phyloP scores from a whole-genome alignment of 1,284 basidiomycete species.

The Pseudozyma pruni region DNA sequence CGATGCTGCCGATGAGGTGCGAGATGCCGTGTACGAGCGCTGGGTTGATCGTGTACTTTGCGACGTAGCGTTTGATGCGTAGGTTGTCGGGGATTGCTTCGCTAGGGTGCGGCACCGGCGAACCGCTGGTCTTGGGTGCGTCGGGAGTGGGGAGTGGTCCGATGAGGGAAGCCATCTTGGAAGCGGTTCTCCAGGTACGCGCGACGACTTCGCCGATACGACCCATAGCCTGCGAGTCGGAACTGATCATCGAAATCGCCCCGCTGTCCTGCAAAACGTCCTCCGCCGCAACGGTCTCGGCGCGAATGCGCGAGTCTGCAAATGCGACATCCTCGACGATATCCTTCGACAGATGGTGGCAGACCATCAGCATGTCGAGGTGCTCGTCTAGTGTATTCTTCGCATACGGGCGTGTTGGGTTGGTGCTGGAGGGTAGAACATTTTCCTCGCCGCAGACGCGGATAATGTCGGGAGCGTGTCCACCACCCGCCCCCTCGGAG shows the following conservation, averaged over 20 bases:
- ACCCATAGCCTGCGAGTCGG: constrained; percentile 97
- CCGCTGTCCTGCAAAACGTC: constrained; percentile 94
- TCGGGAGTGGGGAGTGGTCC: constrained; percentile 74
- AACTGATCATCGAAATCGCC: constrained; percentile 93
- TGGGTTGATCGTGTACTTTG: constrained; percentile 98
- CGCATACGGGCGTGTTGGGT: constrained; percentile 92
- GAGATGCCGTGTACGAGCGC: constrained; percentile 94
- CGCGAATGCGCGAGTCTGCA: constrained; percentile 95
- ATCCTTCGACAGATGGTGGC: constrained; percentile 66
- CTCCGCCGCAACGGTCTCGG: constrained; percentile 96
- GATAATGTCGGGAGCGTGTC: constrained; percentile 98
- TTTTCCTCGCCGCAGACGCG: constrained; percentile 89
- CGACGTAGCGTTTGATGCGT: constrained; percentile 95
- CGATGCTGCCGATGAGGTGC: constrained; percentile 85
- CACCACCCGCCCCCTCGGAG: constrained; percentile 72
- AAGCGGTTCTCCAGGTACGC: constrained; percentile 95
- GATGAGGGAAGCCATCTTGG: constrained; percentile 85
- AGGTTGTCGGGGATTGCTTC: constrained; percentile 79
- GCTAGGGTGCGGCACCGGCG: constrained; percentile 69
- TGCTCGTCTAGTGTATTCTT: constrained; percentile 96
- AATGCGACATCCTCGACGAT: constrained; percentile 90
- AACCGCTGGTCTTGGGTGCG: background rate
- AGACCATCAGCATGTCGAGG: constrained; percentile 96
- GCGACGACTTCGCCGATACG: constrained; percentile 89
- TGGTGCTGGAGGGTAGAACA: constrained; percentile 96